A percentile compares a stretch with the other conserved stretches of the same genome.
Conservation (phyloP, 805 yeast species). For the Ogataea chonburiensis region DNA sequence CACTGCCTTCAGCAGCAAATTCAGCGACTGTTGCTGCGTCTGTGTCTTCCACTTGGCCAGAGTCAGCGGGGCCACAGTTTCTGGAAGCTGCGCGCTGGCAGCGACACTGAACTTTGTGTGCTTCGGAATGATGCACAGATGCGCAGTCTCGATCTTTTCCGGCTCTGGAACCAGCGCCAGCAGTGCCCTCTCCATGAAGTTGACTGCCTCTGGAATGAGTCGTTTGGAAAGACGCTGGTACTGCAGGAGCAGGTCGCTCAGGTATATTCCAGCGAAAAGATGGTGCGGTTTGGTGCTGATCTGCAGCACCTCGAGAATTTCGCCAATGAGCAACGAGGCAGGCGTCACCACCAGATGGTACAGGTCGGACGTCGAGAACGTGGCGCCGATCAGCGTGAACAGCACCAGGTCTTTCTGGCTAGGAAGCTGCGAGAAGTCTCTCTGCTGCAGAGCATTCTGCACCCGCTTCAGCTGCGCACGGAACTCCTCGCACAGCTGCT, state of each 20-base stretch:
- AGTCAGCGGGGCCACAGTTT: constrained; percentile 7
- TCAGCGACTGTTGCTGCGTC: constrained; percentile 22
- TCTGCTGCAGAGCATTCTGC: constrained; percentile 48
- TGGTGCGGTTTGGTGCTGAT: constrained; percentile 24
- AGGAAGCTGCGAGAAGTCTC: constrained; percentile 33
- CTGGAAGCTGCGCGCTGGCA: constrained; percentile 17
- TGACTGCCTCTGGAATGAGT: constrained; percentile 73
- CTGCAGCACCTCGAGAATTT: constrained; percentile 57
- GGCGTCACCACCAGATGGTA: constrained; percentile 92
- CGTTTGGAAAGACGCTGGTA: constrained; percentile 84
- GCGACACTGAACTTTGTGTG: constrained; percentile 23
- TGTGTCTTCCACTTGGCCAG: constrained; percentile 17
- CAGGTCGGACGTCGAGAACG: constrained; percentile 94
- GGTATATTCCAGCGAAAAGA: constrained; percentile 57
- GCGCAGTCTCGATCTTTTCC: constrained; percentile 18
- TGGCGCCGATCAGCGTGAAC: constrained; percentile 66
- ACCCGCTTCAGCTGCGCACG: constrained; percentile 56
- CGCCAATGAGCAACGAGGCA: constrained; percentile 67
- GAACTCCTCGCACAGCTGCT: constrained; percentile 58
- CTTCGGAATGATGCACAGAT: constrained; percentile 23
- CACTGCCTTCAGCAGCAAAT: constrained; percentile 36
- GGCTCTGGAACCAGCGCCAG: constrained; percentile 42
- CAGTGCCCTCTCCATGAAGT: constrained; percentile 54
- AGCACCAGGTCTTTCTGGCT: constrained; percentile 59
- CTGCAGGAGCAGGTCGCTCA: constrained; percentile 61